Evolutionary conservation across 2,329 filamentous ascomycete species (phyloP), one percentile per base, ranked within the genome.

Genomic region (Chrysosphaeria jannelii): DNA sequence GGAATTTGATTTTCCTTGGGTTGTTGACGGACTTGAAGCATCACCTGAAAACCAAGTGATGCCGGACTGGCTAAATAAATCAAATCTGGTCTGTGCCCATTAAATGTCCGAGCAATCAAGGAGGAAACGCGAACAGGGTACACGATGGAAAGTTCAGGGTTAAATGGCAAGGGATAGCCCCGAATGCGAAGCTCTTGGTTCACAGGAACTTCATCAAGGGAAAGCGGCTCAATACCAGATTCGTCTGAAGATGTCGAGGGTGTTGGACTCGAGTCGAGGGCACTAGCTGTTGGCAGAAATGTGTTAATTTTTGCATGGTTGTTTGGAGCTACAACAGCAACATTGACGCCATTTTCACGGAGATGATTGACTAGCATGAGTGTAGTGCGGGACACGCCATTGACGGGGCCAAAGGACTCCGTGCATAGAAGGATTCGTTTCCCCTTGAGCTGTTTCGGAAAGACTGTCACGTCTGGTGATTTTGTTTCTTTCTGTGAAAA

Each of bases 351-450:
- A 32, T 71, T 46, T n/a, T 45, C 45, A 26, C 62, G 54, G 11
- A 72, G 46, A 31, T 71, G 66, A 36, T 62, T 57, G 25, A 72
- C 59, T 24, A 72, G 51, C 47, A 63, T 69, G 33, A 64, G 46
- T 0, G 67, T 72, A 4, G 66, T 72, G 29, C 64, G 52, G 34
- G 60, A 68, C 21, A 72, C 66, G n/a, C 67, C 66, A 35, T 72
- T 72, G 36, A 72, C 61, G 0, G 66, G 66, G 3, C 65, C 66
- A 27, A 70, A 65, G 1, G 64, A 71, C 37, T 72, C 67, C 9
- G 65, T 71, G 29, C 64, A 67, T 6, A 72, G 51, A 6, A 72
- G 42, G 29, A 72, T 51, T 30, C 54, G 55, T 39, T 61, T 65
- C 7, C 58, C 60, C 18, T 47, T 42, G n/a, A 71, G 47, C 6